Conservation (phyloP, 306 rosid species). For the Trifolium subterraneum region DNA sequence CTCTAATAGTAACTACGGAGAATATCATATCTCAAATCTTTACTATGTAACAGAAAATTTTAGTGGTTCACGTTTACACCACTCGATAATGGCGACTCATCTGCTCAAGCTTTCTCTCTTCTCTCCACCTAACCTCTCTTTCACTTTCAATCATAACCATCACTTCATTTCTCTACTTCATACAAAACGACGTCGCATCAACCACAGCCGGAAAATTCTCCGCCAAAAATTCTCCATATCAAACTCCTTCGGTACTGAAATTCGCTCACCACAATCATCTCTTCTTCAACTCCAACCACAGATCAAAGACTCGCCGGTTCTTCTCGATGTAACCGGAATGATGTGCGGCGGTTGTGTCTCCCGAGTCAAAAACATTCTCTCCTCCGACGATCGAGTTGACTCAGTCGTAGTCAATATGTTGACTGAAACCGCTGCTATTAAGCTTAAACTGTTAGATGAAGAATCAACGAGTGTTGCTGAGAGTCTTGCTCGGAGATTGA, state of each 20-base stretch:
- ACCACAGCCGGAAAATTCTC: slow-evolving; percentile 26
- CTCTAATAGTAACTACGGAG: slow-evolving; percentile 3
- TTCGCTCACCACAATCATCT: slow-evolving; percentile 22
- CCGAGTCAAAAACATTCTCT: slow-evolving; percentile 79
- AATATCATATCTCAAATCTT: not conserved
- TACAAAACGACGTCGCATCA: slow-evolving; percentile 41
- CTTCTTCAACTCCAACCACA: slow-evolving; percentile 27
- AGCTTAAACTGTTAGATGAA: slow-evolving; percentile 47
- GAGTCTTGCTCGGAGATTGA: slow-evolving; percentile 70
- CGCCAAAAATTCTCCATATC: slow-evolving; percentile 47
- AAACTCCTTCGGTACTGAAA: slow-evolving; percentile 51
- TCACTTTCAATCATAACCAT: slow-evolving; percentile 38
- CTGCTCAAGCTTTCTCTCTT: slow-evolving; percentile 50
- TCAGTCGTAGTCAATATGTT: slow-evolving; percentile 91
- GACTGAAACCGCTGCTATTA: slow-evolving; percentile 97
- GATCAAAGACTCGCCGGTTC: slow-evolving; percentile 57
- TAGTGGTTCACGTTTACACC: slow-evolving; percentile 27
- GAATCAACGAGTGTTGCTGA: slow-evolving; percentile 57
- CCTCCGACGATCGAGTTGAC: slow-evolving; percentile 81
- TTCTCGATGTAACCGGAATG: slow-evolving; percentile 91
- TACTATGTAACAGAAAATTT: slow-evolving; percentile 18
- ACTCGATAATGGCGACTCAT: slow-evolving; percentile 51
- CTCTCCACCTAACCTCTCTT: slow-evolving; percentile 48
- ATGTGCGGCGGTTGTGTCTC: slow-evolving; percentile 96
- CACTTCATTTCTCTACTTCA: slow-evolving; percentile 51